Evolutionary conservation across 345 rosid species (phyloP), one percentile per base, ranked within the genome.

Genomic region (Syzygium jambos): DNA sequence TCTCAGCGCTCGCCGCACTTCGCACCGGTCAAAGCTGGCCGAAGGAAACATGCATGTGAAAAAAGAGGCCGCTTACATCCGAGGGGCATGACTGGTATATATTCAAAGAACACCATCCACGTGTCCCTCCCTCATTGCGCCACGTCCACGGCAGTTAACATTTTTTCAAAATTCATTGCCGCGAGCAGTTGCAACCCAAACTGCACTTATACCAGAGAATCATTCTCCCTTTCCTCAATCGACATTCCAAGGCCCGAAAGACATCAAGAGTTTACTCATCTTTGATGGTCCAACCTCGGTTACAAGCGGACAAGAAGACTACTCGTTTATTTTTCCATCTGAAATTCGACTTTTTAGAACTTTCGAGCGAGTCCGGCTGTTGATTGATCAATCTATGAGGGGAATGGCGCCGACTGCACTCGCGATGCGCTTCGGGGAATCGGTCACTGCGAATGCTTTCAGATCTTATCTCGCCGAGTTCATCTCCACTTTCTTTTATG

Each of bases 401-500:
- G 54, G 85, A 89, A 97, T 97, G 99, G 93, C 95, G 68, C 91
- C 95, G 1, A 52, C 91, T 41, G 87, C 93, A 17, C 84, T 93
- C 15, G 7, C 89, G 17, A 68, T 90, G 5, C 95, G 98, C 52
- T 92, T 95, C 78, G 51, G 88, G 22, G 92, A 91, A 88, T 90
- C 93, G 8, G 63, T 95, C n/a, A 92, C 94, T 27, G 87, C 77
- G 9, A 89, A 87, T 59, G 95, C 99, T 7, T 89, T 95, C 46
- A 89, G 97, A 88, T 91, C 96, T 5, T 96, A 98, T 85, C 92
- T 98, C 4, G 96, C 98, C 2, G 98, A 96, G 95, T 95, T 96
- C 87, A 94, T 96, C 91, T 95, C 99, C 53, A 95, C 99, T 49
- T 98, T 98, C 96, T 95, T 94, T 85, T 96, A 90, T 59, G 99